Conservation (phyloP, 371 early-diverging fungal genomes). For the Syncephalastrum monosporum region DNA sequence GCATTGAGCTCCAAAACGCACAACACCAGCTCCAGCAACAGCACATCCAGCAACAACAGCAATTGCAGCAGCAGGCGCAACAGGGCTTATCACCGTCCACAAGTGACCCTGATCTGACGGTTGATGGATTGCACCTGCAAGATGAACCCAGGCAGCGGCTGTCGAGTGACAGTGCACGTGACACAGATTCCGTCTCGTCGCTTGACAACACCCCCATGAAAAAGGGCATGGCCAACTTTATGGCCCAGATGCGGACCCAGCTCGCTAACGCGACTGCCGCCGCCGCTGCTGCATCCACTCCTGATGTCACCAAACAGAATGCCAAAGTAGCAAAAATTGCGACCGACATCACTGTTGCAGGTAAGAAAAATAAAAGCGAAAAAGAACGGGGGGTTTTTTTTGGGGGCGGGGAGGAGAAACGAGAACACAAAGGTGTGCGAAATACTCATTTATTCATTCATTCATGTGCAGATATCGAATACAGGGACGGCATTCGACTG, state of each 20-base stretch:
- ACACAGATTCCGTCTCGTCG: conserved; percentile 26
- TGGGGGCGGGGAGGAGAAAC: no score
- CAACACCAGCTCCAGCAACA: conserved; percentile 31
- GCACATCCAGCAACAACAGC: conserved; percentile 12
- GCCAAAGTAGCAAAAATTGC: conserved; percentile 44
- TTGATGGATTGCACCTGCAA: conserved; percentile 11
- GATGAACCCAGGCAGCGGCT: conserved; percentile 32
- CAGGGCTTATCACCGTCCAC: conserved; percentile 18
- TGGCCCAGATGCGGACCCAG: conserved; percentile 44
- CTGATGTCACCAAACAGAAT: conserved; percentile 38
- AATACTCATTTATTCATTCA: neutral
- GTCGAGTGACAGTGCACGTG: conserved; percentile 34
- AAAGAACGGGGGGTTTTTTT: neutral
- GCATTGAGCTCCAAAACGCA: conserved; percentile 31
- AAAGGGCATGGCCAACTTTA: conserved; percentile 46
- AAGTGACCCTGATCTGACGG: neutral
- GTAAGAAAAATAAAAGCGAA: conserved; percentile 23
- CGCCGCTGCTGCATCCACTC: conserved; percentile 15
- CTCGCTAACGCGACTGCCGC: conserved; percentile 40
- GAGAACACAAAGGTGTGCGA: neutral
- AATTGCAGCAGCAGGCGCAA: conserved; percentile 9
- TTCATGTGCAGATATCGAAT: conserved; percentile 47
- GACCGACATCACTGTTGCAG: conserved; percentile 56
- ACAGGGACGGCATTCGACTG: conserved; percentile 54
- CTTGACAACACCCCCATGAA: conserved; percentile 19